Evolutionary conservation across 305 asterid species (phyloP).

Genomic region (Caryopteris hybrid): DNA sequence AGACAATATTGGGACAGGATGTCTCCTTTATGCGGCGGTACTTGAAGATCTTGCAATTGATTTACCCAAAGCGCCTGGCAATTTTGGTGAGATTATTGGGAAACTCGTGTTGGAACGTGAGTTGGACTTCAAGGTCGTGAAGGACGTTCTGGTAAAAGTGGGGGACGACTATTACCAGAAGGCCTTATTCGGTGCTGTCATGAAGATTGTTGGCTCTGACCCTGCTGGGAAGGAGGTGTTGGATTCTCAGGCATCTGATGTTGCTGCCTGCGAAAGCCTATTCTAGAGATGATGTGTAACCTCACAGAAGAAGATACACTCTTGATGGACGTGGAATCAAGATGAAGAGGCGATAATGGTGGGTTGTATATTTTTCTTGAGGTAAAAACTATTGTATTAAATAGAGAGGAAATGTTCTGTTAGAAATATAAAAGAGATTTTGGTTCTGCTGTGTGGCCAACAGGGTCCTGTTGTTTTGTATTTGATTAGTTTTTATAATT

Average conservation of each 20-base stretch:
- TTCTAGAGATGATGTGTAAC: constrained; percentile 28
- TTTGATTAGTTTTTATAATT: constrained; percentile 49
- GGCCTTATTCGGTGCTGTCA: constrained; percentile 41
- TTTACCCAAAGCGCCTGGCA: constrained; percentile 78
- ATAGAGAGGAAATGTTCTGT: constrained; percentile 26
- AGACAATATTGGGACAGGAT: constrained; percentile 45
- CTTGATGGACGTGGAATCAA: neutral
- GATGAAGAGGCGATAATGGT: constrained; percentile 25
- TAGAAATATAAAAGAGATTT: constrained; percentile 29
- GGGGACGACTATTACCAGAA: constrained; percentile 55
- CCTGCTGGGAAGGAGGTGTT: constrained; percentile 43
- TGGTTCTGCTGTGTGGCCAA: constrained; percentile 38
- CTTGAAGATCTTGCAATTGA: constrained; percentile 83
- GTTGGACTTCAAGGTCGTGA: constrained; percentile 56
- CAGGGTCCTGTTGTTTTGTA: constrained; percentile 49
- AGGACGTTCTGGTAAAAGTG: constrained; percentile 50
- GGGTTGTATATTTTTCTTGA: constrained; percentile 48
- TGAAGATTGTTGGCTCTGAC: constrained; percentile 32
- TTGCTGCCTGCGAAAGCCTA: constrained; percentile 58
- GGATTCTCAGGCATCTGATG: constrained; percentile 59
- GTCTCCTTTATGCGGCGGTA: constrained; percentile 37
- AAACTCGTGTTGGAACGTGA: constrained; percentile 44
- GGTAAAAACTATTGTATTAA: constrained; percentile 38
- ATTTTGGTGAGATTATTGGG: constrained; percentile 82
- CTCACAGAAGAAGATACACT: constrained; percentile 8